A percentile compares a stretch with the other conserved stretches of the same genome.
Conservation (phyloP, 371 early-diverging fungal genomes). For the Rhizopus sp. region DNA sequence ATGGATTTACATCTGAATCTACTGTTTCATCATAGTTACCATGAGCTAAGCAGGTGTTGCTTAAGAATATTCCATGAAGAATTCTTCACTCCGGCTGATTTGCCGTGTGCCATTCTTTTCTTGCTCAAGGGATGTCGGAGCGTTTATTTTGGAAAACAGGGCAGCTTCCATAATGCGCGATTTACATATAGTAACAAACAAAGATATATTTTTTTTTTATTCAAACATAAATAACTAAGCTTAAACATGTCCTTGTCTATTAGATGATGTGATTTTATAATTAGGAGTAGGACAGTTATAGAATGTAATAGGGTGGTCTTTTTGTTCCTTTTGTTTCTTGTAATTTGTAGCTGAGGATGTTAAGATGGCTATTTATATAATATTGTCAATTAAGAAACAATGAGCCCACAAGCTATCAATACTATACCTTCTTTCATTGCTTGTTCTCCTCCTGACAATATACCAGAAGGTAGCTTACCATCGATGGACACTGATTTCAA, state of each 20-base stretch:
- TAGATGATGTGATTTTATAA: constrained; percentile 12
- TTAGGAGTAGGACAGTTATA: constrained; percentile 23
- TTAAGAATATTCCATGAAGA: too few relatives aligned
- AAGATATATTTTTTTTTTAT: neutral
- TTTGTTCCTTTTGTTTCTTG: constrained; percentile 15
- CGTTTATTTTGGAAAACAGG: too few relatives aligned
- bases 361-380: neutral
- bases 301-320: constrained; percentile 13
- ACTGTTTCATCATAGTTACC: too few relatives aligned
- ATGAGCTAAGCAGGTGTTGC: too few relatives aligned
- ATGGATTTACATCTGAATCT: too few relatives aligned
- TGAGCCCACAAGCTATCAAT: neutral
- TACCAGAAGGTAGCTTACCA: constrained; percentile 38
- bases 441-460: constrained; percentile 35
- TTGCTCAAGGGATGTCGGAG: too few relatives aligned
- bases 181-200: neutral
- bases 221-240: neutral
- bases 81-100: too few relatives aligned
- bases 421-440: constrained; percentile 38
- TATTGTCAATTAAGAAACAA: constrained; percentile 1
- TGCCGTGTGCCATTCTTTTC: too few relatives aligned
- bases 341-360: neutral
- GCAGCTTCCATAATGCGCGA: too few relatives aligned
- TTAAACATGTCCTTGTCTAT: constrained; percentile 25
- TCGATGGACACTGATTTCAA: constrained; percentile 31